A percentile compares a stretch with the other conserved stretches of the same genome.
Evolutionary conservation across 495 filamentous ascomycete genomes (phyloP).

Genomic region (Xylaria bambusicola): DNA sequence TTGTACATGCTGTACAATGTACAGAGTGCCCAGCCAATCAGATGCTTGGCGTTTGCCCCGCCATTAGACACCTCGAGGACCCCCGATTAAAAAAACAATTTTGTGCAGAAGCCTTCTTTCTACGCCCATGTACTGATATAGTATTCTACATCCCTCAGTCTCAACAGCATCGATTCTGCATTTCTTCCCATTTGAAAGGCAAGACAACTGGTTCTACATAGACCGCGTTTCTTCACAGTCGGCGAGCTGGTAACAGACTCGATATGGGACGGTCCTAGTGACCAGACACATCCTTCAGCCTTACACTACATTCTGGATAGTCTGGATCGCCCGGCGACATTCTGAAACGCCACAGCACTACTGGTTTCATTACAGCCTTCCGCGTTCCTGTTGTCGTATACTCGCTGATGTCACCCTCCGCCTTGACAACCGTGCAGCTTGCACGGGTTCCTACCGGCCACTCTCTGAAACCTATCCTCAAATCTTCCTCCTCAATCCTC

Average conservation of each 20-base stretch:
- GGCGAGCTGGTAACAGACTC: no score
- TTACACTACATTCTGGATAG: constrained; percentile 16
- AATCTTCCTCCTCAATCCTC: constrained; percentile 38
- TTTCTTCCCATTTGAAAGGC: no score
- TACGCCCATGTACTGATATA: no score
- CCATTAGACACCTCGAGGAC: constrained; percentile 10
- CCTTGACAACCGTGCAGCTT: constrained; percentile 23
- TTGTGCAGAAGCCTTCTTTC: constrained; percentile 9
- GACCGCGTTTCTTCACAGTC: no score
- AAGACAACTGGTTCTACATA: no score
- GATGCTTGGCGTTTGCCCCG: constrained; percentile 1
- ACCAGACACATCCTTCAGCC: constrained; percentile 1
- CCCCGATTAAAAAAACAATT: constrained; percentile 17
- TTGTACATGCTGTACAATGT: not conserved
- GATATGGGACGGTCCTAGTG: no score
- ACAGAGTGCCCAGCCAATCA: no score
- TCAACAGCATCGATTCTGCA: not conserved
- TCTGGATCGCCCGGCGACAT: constrained; percentile 15
- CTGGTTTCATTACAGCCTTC: not conserved
- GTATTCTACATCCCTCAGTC: constrained; percentile 2
- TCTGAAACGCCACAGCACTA: constrained; percentile 9
- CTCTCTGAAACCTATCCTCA: constrained; percentile 50
- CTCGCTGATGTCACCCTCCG: constrained; percentile 17
- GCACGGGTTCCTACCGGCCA: constrained; percentile 23
- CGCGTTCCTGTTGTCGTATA: not conserved